Evolutionary conservation across 2,329 filamentous ascomycete genomes (phyloP).

Genomic region (Orbilia brochopaga): DNA sequence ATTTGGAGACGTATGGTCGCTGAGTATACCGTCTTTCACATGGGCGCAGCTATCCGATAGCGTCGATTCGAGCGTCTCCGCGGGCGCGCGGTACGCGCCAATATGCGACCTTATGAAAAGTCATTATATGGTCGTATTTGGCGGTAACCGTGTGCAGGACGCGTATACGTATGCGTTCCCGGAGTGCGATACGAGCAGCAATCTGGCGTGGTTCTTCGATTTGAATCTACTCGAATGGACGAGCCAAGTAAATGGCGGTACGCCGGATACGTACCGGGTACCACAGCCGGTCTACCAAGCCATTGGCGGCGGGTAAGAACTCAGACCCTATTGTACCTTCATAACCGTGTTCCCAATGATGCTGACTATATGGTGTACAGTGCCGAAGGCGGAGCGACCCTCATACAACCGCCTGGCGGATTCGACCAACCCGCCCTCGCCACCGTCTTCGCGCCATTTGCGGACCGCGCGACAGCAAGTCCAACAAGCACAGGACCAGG

Average conservation of each 20-base stretch:
- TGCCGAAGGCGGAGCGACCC: constrained; percentile 38
- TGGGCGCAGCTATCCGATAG: constrained; percentile 33
- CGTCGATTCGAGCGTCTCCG: constrained; percentile 30
- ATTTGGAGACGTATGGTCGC: constrained; percentile 43
- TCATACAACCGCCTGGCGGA: constrained; percentile 37
- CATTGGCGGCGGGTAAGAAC: constrained; percentile 44
- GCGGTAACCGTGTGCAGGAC: constrained; percentile 33
- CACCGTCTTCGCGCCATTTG: constrained; percentile 42
- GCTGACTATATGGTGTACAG: constrained; percentile 11
- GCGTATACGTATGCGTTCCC: constrained; percentile 31
- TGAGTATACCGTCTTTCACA: constrained; percentile 47
- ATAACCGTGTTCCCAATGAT: no score
- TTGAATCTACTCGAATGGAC: constrained; percentile 42
- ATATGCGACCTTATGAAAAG: constrained; percentile 38
- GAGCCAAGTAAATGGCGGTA: constrained; percentile 11
- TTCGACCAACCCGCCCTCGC: constrained; percentile 41
- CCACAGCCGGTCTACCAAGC: constrained; percentile 25
- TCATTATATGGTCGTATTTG: constrained; percentile 38
- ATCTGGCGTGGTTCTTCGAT: constrained; percentile 37
- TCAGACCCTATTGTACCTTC: neutral
- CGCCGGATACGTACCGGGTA: constrained; percentile 31
- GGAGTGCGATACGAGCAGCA: constrained; percentile 14
- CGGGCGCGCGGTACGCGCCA: constrained; percentile 22
- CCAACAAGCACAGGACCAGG: neutral
- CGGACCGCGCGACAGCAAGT: constrained; percentile 13